Evolutionary conservation across 106 monocot species (phyloP).

Genomic region (Acanthochlamys bracteata): DNA sequence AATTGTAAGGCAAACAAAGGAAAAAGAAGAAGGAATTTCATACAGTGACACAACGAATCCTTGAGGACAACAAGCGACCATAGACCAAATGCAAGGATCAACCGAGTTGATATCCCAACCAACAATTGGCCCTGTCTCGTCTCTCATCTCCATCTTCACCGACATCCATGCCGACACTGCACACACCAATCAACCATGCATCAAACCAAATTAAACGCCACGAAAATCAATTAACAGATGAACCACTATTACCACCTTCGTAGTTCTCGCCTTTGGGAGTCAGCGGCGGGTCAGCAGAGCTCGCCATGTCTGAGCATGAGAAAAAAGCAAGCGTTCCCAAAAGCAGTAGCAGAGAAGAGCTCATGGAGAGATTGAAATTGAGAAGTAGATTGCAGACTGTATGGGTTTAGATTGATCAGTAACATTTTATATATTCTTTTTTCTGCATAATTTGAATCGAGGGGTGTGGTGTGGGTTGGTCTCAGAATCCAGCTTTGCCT

Average conservation of each 20-base stretch:
- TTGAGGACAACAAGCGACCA: conserved; percentile 84
- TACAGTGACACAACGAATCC: conserved; percentile 87
- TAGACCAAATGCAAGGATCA: conserved; percentile 95
- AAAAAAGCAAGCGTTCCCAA: not conserved
- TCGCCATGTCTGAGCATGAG: not conserved
- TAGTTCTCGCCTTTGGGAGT: conserved; percentile 90
- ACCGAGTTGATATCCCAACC: conserved; percentile 98
- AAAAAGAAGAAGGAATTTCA: not conserved
- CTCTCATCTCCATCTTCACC: conserved; percentile 80
- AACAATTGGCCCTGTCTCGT: conserved; percentile 48
- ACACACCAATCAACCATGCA: not conserved
- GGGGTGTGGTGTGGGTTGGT: no score
- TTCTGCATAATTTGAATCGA: no score
- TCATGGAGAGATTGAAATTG: not conserved
- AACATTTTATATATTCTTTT: not conserved
- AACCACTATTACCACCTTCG: conserved; percentile 38
- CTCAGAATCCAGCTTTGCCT: no score
- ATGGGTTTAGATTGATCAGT: not conserved
- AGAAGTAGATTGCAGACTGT: not conserved
- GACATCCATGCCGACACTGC: conserved; percentile 91
- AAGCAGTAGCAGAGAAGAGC: not conserved
- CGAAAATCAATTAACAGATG: not conserved
- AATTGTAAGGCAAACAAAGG: conserved; percentile 2
- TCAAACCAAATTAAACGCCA: not conserved
- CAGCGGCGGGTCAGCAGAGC: conserved; percentile 55